Evolutionary conservation across 139 green algal genomes (phyloP), one percentile per base, ranked within the genome.

Genomic region (Micromonas commoda): DNA sequence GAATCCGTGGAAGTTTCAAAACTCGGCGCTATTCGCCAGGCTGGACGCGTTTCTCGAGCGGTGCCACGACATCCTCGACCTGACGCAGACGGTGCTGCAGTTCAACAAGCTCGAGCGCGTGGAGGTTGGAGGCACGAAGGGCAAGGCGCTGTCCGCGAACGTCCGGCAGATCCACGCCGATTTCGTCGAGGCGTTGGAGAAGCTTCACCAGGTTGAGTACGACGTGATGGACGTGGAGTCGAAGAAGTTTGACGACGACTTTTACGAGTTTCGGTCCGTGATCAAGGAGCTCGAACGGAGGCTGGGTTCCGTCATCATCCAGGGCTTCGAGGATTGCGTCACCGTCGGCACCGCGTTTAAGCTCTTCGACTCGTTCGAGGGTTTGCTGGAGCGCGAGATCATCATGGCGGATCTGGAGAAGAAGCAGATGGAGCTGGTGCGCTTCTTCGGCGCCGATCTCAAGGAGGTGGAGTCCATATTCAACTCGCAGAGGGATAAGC

Each of bases 1-100:
- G 64, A 86, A 90, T 13, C 86, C 92, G 71, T 97, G 93, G 93
- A 92, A 97, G 87, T 97, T 97, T 84, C 86, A 85, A 83, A 91
- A 91, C 77, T 81, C 86, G 60, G 82, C 88, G 73, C 85, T 97
- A 37, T 97, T 97, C 84, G 87, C 91, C 45, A 82, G 85, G 68
- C 96, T 89, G 75, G 90, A 90, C 76, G 91, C 96, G 82, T 92
- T 94, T 80, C 86, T 87, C 2, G 85, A 90, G 70, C 88, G 97
- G 45, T 95, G 90, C 81, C 77, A 76, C 6, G 87, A 95, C 34
- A 82, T 97, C 64, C 84, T 79, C 3, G 82, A 89, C 72, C 93
- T 96, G 88, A 84, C 96, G 51, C 86, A 91, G 80, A 88, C 91
- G 21, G 87, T 94, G 71, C 86, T 95, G 61, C 91, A 93, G 77